Evolutionary conservation across 768 basidiomycete genomes (phyloP).

Genomic region (Mrakia frigida): DNA sequence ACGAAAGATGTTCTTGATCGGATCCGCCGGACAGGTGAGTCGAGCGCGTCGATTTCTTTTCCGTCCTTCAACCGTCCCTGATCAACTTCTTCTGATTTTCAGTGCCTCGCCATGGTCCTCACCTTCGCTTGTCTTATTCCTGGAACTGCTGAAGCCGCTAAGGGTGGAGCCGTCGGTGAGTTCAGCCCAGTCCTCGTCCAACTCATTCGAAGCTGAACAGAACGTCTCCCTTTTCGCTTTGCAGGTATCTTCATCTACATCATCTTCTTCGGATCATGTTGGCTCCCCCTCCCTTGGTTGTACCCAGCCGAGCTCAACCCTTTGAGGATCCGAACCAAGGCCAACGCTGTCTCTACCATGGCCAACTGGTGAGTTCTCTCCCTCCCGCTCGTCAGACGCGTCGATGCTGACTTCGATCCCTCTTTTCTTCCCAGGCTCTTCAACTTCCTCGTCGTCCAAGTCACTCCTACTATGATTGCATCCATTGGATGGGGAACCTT

Average conservation of each 20-base stretch:
- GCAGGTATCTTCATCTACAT: constrained; percentile 46
- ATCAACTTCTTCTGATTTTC: constrained; percentile 35
- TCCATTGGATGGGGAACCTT: constrained; percentile 38
- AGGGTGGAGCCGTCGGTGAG: constrained; percentile 46
- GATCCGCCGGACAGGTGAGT: constrained; percentile 41
- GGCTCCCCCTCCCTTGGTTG: constrained; percentile 49
- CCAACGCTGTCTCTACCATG: constrained; percentile 45
- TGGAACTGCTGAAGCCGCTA: constrained; percentile 35
- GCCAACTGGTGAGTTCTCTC: constrained; percentile 3
- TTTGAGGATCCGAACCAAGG: constrained; percentile 47
- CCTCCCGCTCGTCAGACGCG: background rate
- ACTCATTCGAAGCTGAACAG: background rate
- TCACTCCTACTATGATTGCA: constrained; percentile 44
- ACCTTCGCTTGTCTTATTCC: constrained; percentile 36
- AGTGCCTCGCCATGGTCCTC: constrained; percentile 46
- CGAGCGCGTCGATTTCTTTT: no score
- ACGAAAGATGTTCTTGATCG: constrained; percentile 49
- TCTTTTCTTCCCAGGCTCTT: constrained; percentile 38
- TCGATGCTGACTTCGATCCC: background rate
- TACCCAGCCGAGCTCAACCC: constrained; percentile 51
- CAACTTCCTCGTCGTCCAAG: constrained; percentile 49
- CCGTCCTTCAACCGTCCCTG: no score
- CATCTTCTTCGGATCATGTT: constrained; percentile 34
- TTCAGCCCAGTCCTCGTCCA: no score
- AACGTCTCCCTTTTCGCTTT: no score